Base-by-base conservation (phyloP, 176 grass and related monocot genomes). In the Lolium perenne region DNA sequence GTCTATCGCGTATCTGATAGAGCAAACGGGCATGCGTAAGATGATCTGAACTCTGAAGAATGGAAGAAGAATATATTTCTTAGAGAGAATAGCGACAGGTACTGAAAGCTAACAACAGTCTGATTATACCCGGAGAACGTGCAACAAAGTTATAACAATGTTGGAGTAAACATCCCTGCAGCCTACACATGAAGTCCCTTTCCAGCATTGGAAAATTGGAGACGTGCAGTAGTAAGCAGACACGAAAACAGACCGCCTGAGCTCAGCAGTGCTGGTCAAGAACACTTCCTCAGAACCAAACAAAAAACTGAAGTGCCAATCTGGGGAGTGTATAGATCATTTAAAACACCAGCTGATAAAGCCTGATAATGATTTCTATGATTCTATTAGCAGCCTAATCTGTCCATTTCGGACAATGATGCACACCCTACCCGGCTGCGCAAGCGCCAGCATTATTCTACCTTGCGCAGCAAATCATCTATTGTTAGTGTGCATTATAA, bases 141-240 rank as follows among this genome's bases (percentile, higher is more conserved):
- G 79, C 29, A 74, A 20, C 25, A 49, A 8, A 35, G 6, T 56
- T 55, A 53, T 82, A 53, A 86, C 25, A 15, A 69, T 51, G 75
- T 62, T 23, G 41, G 40, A 49, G 49, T 25, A 22, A 7, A 80
- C 51, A 41, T 45, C n/a, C 38, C 41, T 43, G 6, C 43, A 43
- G 38, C 85, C 17, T 83, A 46, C 20, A 7, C 54, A 56, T 21
- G 60, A 35, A 43, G 77, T 61, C 54, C 10, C 54, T 10, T 60
- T 47, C 54, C 45, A 64, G 11, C 72, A 64, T 64, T 86, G 63
- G 5, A 78, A 78, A 81, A 83, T 26, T 14, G 50, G 8, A 82
- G 79, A 40, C 35, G 45, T 78, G 79, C 55, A 10, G 25, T 8
- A 8, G 18, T 51, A 29, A 72, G 71, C 53, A 45, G 16, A 60